Evolutionary conservation across 805 yeast genomes (phyloP).

Genomic region (Starmerella sp.): DNA sequence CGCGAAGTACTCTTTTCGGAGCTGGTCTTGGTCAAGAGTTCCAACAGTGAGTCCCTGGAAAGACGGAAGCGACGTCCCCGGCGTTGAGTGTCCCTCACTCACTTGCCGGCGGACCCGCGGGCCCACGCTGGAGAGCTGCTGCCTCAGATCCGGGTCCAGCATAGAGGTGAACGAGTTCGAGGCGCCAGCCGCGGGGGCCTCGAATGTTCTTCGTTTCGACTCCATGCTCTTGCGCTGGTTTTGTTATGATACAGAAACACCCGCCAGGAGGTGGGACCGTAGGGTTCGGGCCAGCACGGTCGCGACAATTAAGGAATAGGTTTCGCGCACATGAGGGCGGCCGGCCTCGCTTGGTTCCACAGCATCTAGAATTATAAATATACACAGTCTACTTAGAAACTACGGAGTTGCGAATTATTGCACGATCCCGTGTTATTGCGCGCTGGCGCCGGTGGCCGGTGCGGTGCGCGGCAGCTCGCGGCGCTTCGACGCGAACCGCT

Average conservation of each 20-base stretch:
- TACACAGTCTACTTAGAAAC: neutral
- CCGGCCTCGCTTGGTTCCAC: too few species aligned
- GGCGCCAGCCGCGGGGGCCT: neutral
- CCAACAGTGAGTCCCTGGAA: slow-evolving; percentile 24
- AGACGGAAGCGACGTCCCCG: slow-evolving; percentile 21
- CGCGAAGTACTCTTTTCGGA: neutral
- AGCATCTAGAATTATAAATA: too few species aligned
- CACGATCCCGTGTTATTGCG: neutral
- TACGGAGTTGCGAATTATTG: too few species aligned
- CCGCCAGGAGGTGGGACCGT: neutral
- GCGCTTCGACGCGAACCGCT: slow-evolving; percentile 50
- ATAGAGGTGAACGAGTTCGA: slow-evolving; percentile 7
- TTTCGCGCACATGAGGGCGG: neutral
- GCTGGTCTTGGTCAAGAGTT: slow-evolving; percentile 16
- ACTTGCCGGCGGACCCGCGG: slow-evolving; percentile 25
- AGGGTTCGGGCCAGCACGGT: neutral
- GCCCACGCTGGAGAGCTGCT: slow-evolving; percentile 23
- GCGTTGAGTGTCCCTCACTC: slow-evolving; percentile 27
- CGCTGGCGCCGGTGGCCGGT: slow-evolving; percentile 31
- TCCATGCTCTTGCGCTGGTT: neutral
- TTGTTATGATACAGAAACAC: neutral
- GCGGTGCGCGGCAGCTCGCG: slow-evolving; percentile 26
- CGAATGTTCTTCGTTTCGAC: slow-evolving; percentile 1
- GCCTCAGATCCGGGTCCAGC: slow-evolving; percentile 21
- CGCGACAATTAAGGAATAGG: neutral